phyloP scores from a whole-genome alignment of 148 eudicot species.

The Tetragonia tetragonoides region DNA sequence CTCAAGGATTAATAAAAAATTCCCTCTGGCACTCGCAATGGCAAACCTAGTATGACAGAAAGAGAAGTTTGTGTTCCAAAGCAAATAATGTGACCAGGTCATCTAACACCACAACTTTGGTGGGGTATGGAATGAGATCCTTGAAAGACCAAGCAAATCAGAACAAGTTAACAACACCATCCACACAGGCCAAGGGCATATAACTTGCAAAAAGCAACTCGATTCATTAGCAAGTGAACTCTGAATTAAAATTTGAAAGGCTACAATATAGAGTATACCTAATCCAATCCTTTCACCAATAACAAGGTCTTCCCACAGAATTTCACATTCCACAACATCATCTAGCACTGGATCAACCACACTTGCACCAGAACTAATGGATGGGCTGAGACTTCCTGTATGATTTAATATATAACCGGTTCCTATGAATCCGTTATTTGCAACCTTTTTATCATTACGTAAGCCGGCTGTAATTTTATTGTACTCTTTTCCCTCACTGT shows the following conservation, averaged over 20 bases:
- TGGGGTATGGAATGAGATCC: neutral
- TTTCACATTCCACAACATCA: constrained; percentile 96
- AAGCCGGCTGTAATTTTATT: constrained; percentile 22
- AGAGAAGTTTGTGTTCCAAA: constrained; percentile 2
- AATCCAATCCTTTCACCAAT: constrained; percentile 95
- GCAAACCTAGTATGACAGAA: neutral
- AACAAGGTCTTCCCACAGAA: constrained; percentile 92
- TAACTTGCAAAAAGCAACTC: constrained; percentile 6
- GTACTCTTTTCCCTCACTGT: constrained; percentile 28
- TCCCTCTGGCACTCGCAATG: neutral
- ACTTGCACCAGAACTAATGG: constrained; percentile 29
- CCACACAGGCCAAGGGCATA: constrained; percentile 10
- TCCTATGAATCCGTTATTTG: constrained; percentile 36
- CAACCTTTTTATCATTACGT: constrained; percentile 33
- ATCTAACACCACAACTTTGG: neutral
- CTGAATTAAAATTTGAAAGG: neutral
- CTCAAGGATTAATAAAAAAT: neutral
- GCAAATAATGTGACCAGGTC: constrained; percentile 1
- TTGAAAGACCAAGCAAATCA: neutral
- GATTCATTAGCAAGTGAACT: neutral
- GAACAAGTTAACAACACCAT: constrained; percentile 6
- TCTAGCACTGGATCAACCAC: constrained; percentile 66
- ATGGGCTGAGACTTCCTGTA: constrained; percentile 38
- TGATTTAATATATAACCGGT: constrained; percentile 42
- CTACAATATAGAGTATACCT: constrained; percentile 45